Conservation (phyloP, 495 filamentous ascomycete species). For the Lasiosphaeria ovina region DNA sequence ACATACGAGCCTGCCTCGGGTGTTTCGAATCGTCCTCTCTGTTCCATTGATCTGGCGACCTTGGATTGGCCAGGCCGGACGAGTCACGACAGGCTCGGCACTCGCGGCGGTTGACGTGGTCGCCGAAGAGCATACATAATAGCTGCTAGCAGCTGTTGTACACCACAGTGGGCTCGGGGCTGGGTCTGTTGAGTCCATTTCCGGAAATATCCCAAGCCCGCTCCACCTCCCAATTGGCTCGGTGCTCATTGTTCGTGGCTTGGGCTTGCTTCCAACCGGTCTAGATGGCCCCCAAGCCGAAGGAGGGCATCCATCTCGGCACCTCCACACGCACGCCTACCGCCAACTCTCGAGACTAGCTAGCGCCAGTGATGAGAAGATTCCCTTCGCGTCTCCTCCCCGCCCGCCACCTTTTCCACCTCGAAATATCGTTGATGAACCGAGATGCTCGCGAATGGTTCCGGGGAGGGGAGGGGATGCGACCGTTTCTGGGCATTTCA, state of each 20-base stretch:
- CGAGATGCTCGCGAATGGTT: not conserved
- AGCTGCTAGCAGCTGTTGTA: not conserved
- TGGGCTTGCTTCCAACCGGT: conserved; percentile 7
- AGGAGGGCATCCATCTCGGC: conserved; percentile 6
- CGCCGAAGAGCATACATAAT: not conserved
- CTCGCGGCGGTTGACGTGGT: conserved; percentile 5
- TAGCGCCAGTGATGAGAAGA: not conserved
- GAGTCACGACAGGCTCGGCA: conserved; percentile 1
- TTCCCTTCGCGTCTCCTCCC: not conserved
- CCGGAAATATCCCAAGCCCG: conserved; percentile 20
- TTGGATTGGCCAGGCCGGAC: too few species aligned
- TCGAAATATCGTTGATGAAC: not conserved
- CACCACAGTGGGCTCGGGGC: not conserved
- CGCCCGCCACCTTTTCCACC: not conserved
- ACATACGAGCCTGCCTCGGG: too few species aligned
- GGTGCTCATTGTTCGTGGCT: conserved; percentile 14
- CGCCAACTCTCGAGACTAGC: not conserved
- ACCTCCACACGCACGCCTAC: not conserved
- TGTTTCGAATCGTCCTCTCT: too few species aligned
- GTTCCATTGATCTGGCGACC: too few species aligned
- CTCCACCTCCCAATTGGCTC: conserved; percentile 25
- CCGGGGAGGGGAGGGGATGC: not conserved
- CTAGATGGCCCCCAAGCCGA: conserved; percentile 5
- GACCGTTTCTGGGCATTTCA: conserved; percentile 9
- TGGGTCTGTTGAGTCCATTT: conserved; percentile 17